These are phyloP conservation scores for Leishmania lainsoni DNA, from an alignment of 208 protist genomes.

Conservation along the genomic window DNA sequence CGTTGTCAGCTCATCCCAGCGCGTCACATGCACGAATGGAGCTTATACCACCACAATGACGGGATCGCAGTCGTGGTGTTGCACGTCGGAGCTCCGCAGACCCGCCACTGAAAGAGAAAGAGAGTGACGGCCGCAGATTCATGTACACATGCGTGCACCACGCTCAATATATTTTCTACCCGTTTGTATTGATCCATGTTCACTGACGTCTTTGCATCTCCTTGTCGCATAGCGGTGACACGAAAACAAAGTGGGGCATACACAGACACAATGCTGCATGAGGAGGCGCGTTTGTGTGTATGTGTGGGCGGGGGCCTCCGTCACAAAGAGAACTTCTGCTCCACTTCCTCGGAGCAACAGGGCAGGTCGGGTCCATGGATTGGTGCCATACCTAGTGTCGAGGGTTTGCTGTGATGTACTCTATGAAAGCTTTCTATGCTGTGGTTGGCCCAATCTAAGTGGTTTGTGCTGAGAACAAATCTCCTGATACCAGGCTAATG, in stretches of 20 bases:
- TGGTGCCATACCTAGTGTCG: background rate
- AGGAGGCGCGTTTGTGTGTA: background rate
- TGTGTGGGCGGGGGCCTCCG: background rate
- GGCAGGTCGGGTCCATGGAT: background rate
- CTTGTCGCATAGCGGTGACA: too few species aligned
- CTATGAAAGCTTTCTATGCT: background rate
- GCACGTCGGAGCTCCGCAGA: background rate
- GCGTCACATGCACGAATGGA: background rate
- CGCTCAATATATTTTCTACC: background rate
- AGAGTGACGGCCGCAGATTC: background rate
- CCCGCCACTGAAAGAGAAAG: background rate
- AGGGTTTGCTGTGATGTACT: background rate
- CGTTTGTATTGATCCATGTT: background rate
- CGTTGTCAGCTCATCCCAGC: background rate
- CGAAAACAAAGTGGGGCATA: background rate
- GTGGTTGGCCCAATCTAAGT: too few species aligned
- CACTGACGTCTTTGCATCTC: background rate
- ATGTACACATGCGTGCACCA: background rate
- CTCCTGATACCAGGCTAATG: background rate
- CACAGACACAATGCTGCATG: background rate
- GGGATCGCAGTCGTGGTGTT: background rate
- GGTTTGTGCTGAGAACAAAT: background rate
- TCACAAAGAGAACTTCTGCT: background rate
- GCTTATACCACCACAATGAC: background rate
- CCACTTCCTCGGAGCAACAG: background rate